Evolutionary conservation across 345 rosid species (phyloP), one percentile per base, ranked within the genome.

Genomic region (Heritiera littoralis): DNA sequence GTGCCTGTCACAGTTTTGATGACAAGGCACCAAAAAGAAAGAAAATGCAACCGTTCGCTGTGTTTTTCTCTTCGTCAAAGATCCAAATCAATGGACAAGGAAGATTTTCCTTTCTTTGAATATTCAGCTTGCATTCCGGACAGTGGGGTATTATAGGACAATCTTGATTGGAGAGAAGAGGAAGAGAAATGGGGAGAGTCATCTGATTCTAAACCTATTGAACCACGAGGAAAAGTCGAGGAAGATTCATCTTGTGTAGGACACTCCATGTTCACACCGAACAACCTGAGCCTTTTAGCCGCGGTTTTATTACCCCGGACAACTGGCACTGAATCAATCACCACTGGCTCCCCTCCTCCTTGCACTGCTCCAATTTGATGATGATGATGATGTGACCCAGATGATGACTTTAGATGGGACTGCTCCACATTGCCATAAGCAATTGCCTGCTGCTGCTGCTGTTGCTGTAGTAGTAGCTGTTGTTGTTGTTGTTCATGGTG

Each of bases 261-360:
- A 68, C 94, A 91, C 77, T 89, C 94, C 89, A 92, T 75, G 82
- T 90, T 91, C n/a, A 88, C 91, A 17, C 93, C 93, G 66, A 90
- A 90, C 78, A 92, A 80, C 86, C 97, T 88, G 18, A 92, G 83
- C 75, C 86, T 76, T 81, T 87, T 92, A 45, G 70, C 83, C 46
- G 84, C 83, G 11, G 87, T 78, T 49, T 81, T 55, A 38, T 38
- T 77, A n/a, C 59, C 80, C 55, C 45, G 67, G 58, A 69, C 80
- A 32, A 78, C 86, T 7, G 97, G 97, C 80, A 86, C 86, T 1
- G 94, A 91, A 76, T 86, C 91, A 76, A 81, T 84, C 83, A 89
- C 86, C 86, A 84, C 68, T 52, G 91, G 84, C 64, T 32, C 79
- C 66, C 59, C 78, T 61, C 56, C 71, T 78, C 52, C 82, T 78